These are phyloP conservation scores for Xylaria longipes DNA, from an alignment of 495 filamentous ascomycete genomes.

Conservation along the genomic window DNA sequence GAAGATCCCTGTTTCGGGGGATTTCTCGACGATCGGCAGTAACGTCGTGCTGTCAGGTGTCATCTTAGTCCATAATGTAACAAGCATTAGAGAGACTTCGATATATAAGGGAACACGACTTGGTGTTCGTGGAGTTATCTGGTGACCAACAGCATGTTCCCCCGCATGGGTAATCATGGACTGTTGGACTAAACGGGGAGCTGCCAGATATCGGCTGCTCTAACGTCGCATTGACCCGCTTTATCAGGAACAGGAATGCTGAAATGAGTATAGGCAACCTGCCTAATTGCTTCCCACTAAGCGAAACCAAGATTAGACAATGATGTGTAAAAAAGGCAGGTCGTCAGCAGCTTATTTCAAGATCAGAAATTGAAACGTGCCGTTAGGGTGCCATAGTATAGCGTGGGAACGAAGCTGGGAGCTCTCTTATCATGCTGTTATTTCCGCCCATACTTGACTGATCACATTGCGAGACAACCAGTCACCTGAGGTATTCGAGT, in stretches of 20 bases:
- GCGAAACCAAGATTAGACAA: slow-evolving; percentile 20
- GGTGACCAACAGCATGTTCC: slow-evolving; percentile 1
- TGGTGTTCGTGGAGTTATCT: not conserved
- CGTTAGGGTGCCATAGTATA: not conserved
- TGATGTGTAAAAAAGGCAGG: slow-evolving; percentile 25
- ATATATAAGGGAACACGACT: slow-evolving; percentile 4
- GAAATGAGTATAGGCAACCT: slow-evolving; percentile 18
- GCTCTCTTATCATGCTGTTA: not conserved
- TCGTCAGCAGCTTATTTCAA: slow-evolving; percentile 1
- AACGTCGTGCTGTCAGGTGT: slow-evolving; percentile 26
- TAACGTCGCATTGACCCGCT: slow-evolving; percentile 23
- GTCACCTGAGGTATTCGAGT: not conserved
- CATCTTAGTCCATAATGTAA: slow-evolving; percentile 14
- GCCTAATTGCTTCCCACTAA: slow-evolving; percentile 22
- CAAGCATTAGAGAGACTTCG: not conserved
- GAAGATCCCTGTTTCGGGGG: slow-evolving; percentile 16
- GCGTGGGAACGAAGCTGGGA: not conserved
- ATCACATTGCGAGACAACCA: not conserved
- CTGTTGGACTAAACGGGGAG: slow-evolving; percentile 12
- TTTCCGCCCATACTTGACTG: not conserved
- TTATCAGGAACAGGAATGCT: slow-evolving; percentile 24
- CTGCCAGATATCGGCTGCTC: slow-evolving; percentile 3
- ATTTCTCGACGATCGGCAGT: slow-evolving; percentile 23
- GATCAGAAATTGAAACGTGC: slow-evolving; percentile 5
- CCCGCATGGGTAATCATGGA: not conserved